A percentile compares a stretch with the other conserved stretches of the same genome.
phyloP scores from a whole-genome alignment of 2,329 filamentous ascomycete genomes.

The Aspergillus ustus region DNA sequence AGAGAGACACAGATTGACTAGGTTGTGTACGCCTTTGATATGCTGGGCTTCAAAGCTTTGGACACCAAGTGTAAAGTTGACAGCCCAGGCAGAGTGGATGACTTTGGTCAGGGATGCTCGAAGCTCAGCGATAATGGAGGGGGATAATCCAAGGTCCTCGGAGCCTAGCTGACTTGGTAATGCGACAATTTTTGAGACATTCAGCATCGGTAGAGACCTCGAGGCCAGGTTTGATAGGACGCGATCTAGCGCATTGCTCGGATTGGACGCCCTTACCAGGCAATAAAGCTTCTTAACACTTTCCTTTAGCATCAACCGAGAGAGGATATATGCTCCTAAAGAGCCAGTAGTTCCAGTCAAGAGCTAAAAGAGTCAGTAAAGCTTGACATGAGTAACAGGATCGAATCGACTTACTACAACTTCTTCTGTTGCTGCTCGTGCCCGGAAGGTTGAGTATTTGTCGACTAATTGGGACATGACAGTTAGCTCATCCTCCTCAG shows the following conservation, averaged over 20 bases:
- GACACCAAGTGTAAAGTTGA: slow-evolving; percentile 66
- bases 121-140: slow-evolving; percentile 37
- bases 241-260: slow-evolving; percentile 12
- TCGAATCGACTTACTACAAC: slow-evolving; percentile 22
- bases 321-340: slow-evolving; percentile 64
- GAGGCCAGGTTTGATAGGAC: slow-evolving; percentile 17
- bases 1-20: slow-evolving; percentile 47
- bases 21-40: slow-evolving; percentile 55
- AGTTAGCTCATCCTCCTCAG: slow-evolving; percentile 46
- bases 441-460: slow-evolving; percentile 47
- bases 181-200: slow-evolving; percentile 15
- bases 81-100: slow-evolving; percentile 68
- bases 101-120: slow-evolving; percentile 54
- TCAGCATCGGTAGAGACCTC: slow-evolving; percentile 11
- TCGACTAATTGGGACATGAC: slow-evolving; percentile 54
- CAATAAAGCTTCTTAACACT: slow-evolving; percentile 14
- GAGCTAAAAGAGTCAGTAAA: slow-evolving; percentile 33
- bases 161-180: slow-evolving; percentile 11
- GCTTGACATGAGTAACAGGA: background rate
- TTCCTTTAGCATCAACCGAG: slow-evolving; percentile 41
- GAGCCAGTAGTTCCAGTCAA: slow-evolving; percentile 71
- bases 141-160: slow-evolving; percentile 6
- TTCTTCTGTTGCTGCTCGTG: slow-evolving; percentile 31
- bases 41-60: slow-evolving; percentile 60
- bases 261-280: slow-evolving; percentile 10